phyloP scores from a whole-genome alignment of 768 basidiomycete species.

The Psilocybe tampanensis region DNA sequence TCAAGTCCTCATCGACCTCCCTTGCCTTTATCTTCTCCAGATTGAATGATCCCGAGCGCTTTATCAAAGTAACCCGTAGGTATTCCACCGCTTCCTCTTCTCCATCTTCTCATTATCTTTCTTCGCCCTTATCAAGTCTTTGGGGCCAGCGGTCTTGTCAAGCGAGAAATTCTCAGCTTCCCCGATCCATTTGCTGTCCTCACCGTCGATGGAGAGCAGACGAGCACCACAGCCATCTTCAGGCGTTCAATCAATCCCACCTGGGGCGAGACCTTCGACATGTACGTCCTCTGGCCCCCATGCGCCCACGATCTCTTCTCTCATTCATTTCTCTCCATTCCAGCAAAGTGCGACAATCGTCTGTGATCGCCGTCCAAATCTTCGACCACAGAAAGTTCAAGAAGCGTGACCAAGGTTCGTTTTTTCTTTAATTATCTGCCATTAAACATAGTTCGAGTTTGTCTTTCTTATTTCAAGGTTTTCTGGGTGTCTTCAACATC shows the following conservation, averaged over 20 bases:
- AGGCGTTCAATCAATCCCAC: constrained; percentile 69
- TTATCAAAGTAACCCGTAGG: constrained; percentile 54
- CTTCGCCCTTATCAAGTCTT: constrained; percentile 51
- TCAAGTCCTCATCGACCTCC: constrained; percentile 1
- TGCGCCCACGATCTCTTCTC: constrained; percentile 14
- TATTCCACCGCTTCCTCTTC: constrained; percentile 11
- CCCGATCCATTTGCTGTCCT: constrained; percentile 91
- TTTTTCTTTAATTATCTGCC: constrained; percentile 34
- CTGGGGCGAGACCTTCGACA: constrained; percentile 88
- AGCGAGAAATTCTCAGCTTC: constrained; percentile 77
- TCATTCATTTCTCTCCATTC: constrained; percentile 2
- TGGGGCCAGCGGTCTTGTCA: constrained; percentile 72
- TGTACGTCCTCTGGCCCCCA: constrained; percentile 50
- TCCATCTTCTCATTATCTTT: background rate
- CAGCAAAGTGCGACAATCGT: constrained; percentile 74
- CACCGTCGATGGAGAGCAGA: constrained; percentile 84
- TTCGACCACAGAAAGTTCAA: constrained; percentile 91
- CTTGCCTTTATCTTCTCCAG: constrained; percentile 25
- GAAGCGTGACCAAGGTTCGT: constrained; percentile 76
- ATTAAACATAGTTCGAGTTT: background rate
- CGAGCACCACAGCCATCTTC: constrained; percentile 73
- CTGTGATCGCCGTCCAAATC: constrained; percentile 80
- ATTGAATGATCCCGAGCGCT: constrained; percentile 50
- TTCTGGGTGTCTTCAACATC: constrained; percentile 61
- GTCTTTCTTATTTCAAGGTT: constrained; percentile 37